Conservation (phyloP, 2,329 filamentous ascomycete species). For the Coleophoma cylindrospora region DNA sequence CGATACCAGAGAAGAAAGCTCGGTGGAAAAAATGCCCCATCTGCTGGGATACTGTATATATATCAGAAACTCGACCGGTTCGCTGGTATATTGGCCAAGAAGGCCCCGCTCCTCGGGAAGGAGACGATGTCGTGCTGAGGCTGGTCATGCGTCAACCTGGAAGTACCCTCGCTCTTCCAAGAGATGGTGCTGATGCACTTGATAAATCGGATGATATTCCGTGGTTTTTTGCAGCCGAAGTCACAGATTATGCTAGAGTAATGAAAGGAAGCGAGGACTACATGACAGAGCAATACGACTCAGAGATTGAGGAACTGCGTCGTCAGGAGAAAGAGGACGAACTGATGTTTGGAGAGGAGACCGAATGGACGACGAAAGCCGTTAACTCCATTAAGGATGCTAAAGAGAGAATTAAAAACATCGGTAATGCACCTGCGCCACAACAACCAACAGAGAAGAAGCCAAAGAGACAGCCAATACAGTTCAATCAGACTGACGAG, state of each 20-base stretch:
- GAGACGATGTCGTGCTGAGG: slow-evolving; percentile 83
- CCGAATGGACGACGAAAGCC: slow-evolving; percentile 87
- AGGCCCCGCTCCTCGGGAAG: slow-evolving; percentile 70
- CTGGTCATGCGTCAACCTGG: slow-evolving; percentile 76
- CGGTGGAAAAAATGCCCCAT: slow-evolving; percentile 95
- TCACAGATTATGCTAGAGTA: slow-evolving; percentile 88
- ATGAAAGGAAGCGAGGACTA: slow-evolving; percentile 94
- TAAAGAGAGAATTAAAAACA: slow-evolving; percentile 68
- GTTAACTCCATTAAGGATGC: slow-evolving; percentile 67
- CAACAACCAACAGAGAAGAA: slow-evolving; percentile 44
- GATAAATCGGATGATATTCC: slow-evolving; percentile 72
- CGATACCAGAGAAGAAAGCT: slow-evolving; percentile 59
- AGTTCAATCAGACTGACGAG: slow-evolving; percentile 39
- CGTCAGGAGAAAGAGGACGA: slow-evolving; percentile 85
- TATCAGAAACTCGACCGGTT: slow-evolving; percentile 84
- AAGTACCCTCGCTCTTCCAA: slow-evolving; percentile 82
- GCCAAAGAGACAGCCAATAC: slow-evolving; percentile 39
- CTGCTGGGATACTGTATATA: slow-evolving; percentile 88
- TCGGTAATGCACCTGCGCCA: slow-evolving; percentile 57
- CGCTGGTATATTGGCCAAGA: slow-evolving; percentile 91
- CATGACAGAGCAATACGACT: slow-evolving; percentile 74
- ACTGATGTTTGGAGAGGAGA: slow-evolving; percentile 84
- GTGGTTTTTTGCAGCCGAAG: slow-evolving; percentile 92
- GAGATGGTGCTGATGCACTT: slow-evolving; percentile 68
- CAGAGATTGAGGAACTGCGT: slow-evolving; percentile 70